Percentiles rank a stretch among this genome's conserved stretches.
Evolutionary conservation across 2,329 filamentous ascomycete genomes (phyloP).

Genomic region (Pestalotiopsis sp.): DNA sequence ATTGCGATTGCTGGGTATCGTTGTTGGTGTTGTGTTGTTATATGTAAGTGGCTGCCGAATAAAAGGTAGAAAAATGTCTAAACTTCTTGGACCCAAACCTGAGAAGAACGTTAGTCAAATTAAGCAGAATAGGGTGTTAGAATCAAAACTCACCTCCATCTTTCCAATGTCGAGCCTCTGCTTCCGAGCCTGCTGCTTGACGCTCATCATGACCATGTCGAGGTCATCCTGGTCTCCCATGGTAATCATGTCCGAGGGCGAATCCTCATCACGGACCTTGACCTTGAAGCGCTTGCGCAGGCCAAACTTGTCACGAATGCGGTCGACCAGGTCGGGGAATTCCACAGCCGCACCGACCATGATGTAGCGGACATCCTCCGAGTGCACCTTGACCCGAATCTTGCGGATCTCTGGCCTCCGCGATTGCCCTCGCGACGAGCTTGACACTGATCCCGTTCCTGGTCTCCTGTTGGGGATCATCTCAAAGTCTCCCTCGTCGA

Average conservation of each 20-base stretch:
- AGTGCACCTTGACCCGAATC: slow-evolving; percentile 90
- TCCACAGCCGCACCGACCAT: slow-evolving; percentile 75
- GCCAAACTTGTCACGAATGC: slow-evolving; percentile 85
- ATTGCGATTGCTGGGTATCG: slow-evolving; percentile 35
- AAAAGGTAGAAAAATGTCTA: slow-evolving; percentile 32
- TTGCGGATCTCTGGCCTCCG: slow-evolving; percentile 70
- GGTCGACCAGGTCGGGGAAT: slow-evolving; percentile 76
- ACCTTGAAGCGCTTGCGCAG: slow-evolving; percentile 81
- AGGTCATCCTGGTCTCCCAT: slow-evolving; percentile 96
- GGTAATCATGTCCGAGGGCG: slow-evolving; percentile 87
- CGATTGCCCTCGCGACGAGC: slow-evolving; percentile 55
- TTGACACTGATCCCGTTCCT: slow-evolving; percentile 46
- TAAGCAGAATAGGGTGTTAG: slow-evolving; percentile 17
- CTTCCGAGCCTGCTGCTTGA: slow-evolving; percentile 68
- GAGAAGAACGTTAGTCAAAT: slow-evolving; percentile 6
- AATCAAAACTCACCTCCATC: slow-evolving; percentile 75
- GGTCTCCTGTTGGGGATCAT: slow-evolving; percentile 65
- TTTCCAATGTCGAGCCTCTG: slow-evolving; percentile 84
- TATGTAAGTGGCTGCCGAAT: slow-evolving; percentile 26
- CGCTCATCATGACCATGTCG: slow-evolving; percentile 78
- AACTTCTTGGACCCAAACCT: slow-evolving; percentile 53
- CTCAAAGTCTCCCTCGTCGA: slow-evolving; percentile 80
- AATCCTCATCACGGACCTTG: slow-evolving; percentile 82
- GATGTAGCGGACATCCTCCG: slow-evolving; percentile 88
- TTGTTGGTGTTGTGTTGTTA: slow-evolving; percentile 12